These are phyloP conservation scores for Gymnopus androsaceus DNA, from an alignment of 1,284 basidiomycete genomes.

Conservation along the genomic window DNA sequence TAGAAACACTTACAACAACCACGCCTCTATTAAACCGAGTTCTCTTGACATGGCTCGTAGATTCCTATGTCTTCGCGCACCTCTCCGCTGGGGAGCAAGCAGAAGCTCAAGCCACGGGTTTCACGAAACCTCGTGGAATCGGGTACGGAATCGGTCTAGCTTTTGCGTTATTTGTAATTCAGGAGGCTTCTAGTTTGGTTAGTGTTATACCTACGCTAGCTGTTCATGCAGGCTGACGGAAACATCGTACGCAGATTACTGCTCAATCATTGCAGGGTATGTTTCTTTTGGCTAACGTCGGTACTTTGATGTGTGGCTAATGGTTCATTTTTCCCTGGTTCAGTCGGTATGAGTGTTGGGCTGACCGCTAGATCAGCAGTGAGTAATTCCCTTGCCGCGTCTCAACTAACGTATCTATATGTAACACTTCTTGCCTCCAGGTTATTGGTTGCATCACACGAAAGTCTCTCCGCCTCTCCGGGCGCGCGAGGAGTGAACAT, in stretches of 20 bases:
- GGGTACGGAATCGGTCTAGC: conserved; percentile 54
- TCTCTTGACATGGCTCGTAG: conserved; percentile 40
- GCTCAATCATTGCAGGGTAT: conserved; percentile 36
- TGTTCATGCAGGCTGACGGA: too few relatives aligned
- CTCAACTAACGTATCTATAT: conserved; percentile 9
- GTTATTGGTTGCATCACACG: conserved; percentile 58
- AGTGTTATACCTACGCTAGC: conserved; percentile 6
- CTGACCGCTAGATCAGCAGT: conserved; percentile 38
- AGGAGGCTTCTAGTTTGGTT: conserved; percentile 39
- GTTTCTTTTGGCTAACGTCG: conserved; percentile 15
- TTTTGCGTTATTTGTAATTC: conserved; percentile 55
- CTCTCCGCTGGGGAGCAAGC: conserved; percentile 26
- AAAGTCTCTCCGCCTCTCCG: conserved; percentile 55
- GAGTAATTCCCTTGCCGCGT: conserved; percentile 13
- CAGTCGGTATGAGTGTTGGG: conserved; percentile 39
- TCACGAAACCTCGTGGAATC: conserved; percentile 35
- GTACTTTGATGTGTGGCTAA: neutral
- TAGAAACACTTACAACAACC: conserved; percentile 32
- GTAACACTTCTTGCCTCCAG: conserved; percentile 23
- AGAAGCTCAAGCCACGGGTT: conserved; percentile 18
- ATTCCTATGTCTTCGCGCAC: conserved; percentile 34
- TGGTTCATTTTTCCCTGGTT: neutral
- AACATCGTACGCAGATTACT: conserved; percentile 27
- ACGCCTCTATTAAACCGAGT: conserved; percentile 39
- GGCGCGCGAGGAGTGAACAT: conserved; percentile 49